These are phyloP conservation scores for Amauroascus verrucosus DNA, from an alignment of 2,329 filamentous ascomycete species.

Conservation along the genomic window DNA sequence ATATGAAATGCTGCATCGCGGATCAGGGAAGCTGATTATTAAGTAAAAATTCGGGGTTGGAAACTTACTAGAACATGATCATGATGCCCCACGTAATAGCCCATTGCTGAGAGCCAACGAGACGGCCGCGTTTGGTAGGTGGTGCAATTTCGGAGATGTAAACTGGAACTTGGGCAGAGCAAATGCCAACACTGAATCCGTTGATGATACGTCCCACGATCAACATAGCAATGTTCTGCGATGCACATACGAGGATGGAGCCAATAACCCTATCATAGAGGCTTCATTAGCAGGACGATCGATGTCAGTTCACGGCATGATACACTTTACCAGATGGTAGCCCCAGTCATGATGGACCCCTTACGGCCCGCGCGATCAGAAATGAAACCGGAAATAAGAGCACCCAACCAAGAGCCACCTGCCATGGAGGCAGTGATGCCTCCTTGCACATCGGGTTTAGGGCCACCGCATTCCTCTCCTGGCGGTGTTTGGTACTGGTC, in stretches of 20 bases:
- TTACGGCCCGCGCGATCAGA: conserved; percentile 33
- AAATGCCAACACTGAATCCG: conserved; percentile 35
- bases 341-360: conserved; percentile 44
- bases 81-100: conserved; percentile 38
- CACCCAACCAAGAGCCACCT: conserved; percentile 58
- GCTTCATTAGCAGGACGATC: neutral
- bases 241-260: conserved; percentile 50
- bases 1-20: conserved; percentile 38
- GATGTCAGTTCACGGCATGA: conserved; percentile 5
- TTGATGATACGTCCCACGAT: conserved; percentile 35
- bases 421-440: conserved; percentile 55
- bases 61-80: conserved; percentile 50
- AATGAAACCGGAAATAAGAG: conserved; percentile 33
- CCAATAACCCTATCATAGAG: conserved; percentile 38
- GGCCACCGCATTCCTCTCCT: conserved; percentile 38
- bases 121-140: conserved; percentile 34
- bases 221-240: conserved; percentile 55
- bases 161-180: conserved; percentile 35
- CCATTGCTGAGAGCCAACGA: conserved; percentile 36
- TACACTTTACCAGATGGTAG: conserved; percentile 38
- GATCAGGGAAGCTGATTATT: conserved; percentile 8
- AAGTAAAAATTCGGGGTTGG: neutral
- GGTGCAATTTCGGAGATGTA: conserved; percentile 34
- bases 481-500: conserved; percentile 39
- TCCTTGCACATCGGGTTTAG: conserved; percentile 48